These are phyloP conservation scores for Rosa rugosa DNA, from an alignment of 306 rosid species.

Conservation along the genomic window DNA sequence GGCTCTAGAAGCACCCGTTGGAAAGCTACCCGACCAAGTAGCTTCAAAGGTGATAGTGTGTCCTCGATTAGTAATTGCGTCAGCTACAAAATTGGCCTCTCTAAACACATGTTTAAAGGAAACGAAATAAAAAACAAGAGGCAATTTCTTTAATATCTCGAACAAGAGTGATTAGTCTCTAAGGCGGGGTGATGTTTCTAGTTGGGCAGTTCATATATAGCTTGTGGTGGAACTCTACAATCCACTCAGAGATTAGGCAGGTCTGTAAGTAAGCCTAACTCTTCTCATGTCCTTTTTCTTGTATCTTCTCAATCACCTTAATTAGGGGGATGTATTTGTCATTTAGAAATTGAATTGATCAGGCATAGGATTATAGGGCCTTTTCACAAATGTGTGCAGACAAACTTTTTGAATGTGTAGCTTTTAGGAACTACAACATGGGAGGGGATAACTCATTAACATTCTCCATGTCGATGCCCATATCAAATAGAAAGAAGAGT, in stretches of 20 bases:
- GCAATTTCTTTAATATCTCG: too few species aligned
- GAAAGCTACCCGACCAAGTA: too few species aligned
- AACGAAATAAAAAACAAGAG: too few species aligned
- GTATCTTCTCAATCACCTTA: not conserved
- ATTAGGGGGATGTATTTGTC: not conserved
- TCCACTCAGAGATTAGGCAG: slow-evolving; percentile 2
- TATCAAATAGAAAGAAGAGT: not conserved
- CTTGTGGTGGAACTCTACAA: not conserved
- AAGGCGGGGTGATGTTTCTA: too few species aligned
- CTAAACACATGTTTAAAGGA: too few species aligned
- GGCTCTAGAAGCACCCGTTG: too few species aligned
- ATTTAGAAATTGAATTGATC: slow-evolving; percentile 6
- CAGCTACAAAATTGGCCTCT: too few species aligned
- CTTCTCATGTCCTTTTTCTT: not conserved
- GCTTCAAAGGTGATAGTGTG: too few species aligned
- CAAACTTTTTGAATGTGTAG: not conserved
- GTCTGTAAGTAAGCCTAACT: not conserved
- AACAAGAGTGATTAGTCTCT: too few species aligned
- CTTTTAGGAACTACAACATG: not conserved
- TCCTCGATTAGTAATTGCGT: too few species aligned
- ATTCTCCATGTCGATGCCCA: slow-evolving; percentile 9
- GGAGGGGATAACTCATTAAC: not conserved
- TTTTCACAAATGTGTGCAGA: slow-evolving; percentile 13
- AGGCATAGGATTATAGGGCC: not conserved
- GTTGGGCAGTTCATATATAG: not conserved